Conservation (phyloP, 495 filamentous ascomycete species). For the Pseudoneurospora amorphoporcata region DNA sequence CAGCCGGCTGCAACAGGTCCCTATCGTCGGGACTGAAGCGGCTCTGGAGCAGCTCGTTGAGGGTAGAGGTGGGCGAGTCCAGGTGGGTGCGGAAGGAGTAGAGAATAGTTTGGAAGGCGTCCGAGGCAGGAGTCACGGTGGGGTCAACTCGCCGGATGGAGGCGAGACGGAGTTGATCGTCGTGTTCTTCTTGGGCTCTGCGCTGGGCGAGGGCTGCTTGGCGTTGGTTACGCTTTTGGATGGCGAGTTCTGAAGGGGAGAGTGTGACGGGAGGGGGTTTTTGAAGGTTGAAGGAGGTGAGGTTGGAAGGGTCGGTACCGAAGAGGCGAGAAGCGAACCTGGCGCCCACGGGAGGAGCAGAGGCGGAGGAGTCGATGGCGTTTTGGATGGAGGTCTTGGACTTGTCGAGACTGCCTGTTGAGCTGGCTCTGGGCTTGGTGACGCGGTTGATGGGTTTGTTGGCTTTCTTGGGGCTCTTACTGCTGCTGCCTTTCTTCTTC, state of each 20-base stretch:
- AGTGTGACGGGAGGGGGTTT: background rate
- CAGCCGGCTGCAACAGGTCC: slow-evolving; percentile 9
- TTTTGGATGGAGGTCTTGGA: background rate
- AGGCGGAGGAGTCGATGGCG: background rate
- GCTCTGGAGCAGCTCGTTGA: slow-evolving; percentile 6
- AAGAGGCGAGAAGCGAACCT: background rate
- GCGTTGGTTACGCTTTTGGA: background rate
- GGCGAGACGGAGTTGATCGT: background rate
- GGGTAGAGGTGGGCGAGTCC: background rate
- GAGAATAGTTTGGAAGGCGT: slow-evolving; percentile 3
- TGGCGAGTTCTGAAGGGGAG: background rate
- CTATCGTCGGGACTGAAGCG: slow-evolving; percentile 10
- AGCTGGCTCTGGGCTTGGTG: background rate
- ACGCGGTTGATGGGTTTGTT: background rate
- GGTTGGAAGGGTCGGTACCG: background rate
- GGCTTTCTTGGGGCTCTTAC: background rate
- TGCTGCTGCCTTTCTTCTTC: background rate
- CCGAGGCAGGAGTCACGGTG: slow-evolving; percentile 6
- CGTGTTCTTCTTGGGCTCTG: background rate
- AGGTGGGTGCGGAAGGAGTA: slow-evolving; percentile 1
- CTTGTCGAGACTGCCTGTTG: background rate
- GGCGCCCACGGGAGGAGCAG: background rate
- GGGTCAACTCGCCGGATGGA: slow-evolving; percentile 2
- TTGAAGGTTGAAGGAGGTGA: background rate
- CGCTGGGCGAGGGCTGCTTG: background rate